Base-by-base conservation (phyloP, 106 monocot species). In the Allium sativum region DNA sequence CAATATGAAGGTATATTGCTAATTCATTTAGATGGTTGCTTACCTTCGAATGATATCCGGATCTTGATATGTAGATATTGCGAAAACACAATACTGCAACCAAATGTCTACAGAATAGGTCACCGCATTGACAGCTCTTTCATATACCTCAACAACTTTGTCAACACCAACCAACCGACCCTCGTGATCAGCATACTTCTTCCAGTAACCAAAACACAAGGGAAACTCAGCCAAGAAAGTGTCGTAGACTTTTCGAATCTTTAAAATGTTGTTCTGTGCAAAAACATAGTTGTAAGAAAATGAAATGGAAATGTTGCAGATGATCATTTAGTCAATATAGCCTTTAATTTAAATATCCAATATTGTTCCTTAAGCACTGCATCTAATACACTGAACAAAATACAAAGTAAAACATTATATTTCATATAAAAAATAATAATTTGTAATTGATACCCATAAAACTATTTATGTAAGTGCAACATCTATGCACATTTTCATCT, bases 81-180 rank as follows among this genome's bases (percentile, higher is more conserved):
- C 82, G 66, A 96, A 96, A 18, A 50, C 48, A 59, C 87, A 91
- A 56, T 96, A 96, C 69, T 96, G 87, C 64, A 87, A 68, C 96
- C 96, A 96, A 53, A 91, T 96, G 68, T 96, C 96, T 58, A 96
- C 96, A 52, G 96, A 96, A 64, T 91, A 96, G 21, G 96, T 96
- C 61, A 91, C 96, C 18, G 96, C 87, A 12, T 82, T 64, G 72
- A 91, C 90, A 56, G 96, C 87, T 10, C 84, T 72, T 71, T 96
- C 96, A 65, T 96, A 96, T 13, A 96, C 96, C 60, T 96, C 96
- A 15, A 84, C 77, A 58, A 87, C 90, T 69, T 87, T 88, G 45
- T 82, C 77, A 54, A 80, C 71, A 67, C 77, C 56, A 21, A 74
- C 82, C 48, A 96, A 67, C 42, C 87, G 87, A 50, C 54, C 84